Percentiles rank a stretch among this genome's conserved stretches.
phyloP scores from a whole-genome alignment of 2,329 filamentous ascomycete genomes.

The Hymenoscyphus occultus region DNA sequence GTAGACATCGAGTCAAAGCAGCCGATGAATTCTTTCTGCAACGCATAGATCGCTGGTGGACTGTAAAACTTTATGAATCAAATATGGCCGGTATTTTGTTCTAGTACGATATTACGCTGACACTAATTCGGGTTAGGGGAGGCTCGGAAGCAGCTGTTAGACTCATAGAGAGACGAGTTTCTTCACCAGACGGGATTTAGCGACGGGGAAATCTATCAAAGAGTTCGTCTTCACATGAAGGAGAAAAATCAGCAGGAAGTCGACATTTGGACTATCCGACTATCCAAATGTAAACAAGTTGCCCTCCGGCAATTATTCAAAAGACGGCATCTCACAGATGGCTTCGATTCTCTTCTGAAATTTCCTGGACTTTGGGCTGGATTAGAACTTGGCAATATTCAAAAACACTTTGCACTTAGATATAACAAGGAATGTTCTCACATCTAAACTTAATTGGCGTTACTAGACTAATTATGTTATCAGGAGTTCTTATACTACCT shows the following conservation, averaged over 20 bases:
- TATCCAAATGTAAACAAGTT: conserved; percentile 7
- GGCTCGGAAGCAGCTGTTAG: neutral
- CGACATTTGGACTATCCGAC: neutral
- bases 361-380: conserved; percentile 4
- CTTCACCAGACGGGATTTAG: conserved; percentile 1
- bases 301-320: neutral
- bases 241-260: neutral
- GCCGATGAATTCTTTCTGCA: neutral
- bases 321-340: neutral
- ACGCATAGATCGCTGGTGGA: neutral
- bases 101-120: too few species aligned
- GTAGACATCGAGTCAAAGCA: neutral
- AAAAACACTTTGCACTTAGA: conserved; percentile 11
- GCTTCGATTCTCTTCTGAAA: neutral
- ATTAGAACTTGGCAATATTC: conserved; percentile 9
- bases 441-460: too few species aligned
- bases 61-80: conserved; percentile 2
- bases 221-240: neutral
- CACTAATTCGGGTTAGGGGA: too few species aligned
- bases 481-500: conserved; percentile 1
- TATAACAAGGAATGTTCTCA: conserved; percentile 15
- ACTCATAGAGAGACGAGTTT: neutral
- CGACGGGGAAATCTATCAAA: conserved; percentile 8
- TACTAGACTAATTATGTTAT: too few species aligned
- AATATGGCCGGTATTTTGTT: too few species aligned